Evolutionary conservation across 1,139 yeast species (phyloP).

Genomic region (Kurtzmaniella natalensis): DNA sequence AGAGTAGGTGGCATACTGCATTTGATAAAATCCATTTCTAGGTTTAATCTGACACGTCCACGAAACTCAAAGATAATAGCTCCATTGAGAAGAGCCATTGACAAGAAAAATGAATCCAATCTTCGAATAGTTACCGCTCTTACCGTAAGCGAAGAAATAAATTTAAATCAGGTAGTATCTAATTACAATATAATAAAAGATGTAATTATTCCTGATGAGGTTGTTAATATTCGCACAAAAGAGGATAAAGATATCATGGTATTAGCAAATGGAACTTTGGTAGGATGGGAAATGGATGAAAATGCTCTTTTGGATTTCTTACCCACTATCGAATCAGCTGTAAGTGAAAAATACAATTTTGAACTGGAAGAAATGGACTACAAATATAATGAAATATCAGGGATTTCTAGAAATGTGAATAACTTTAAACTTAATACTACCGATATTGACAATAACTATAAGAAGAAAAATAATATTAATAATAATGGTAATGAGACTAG

Average conservation of each 20-base stretch:
- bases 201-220: constrained; percentile 68
- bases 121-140: constrained; percentile 45
- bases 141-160: constrained; percentile 67
- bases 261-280: constrained; percentile 68
- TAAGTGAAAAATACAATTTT: constrained; percentile 37
- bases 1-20: no score
- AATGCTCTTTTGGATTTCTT: constrained; percentile 45
- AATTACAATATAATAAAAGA: constrained; percentile 18
- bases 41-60: constrained; percentile 3
- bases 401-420: constrained; percentile 1
- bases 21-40: no score
- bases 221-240: constrained; percentile 34
- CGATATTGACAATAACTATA: no score
- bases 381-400: constrained; percentile 12
- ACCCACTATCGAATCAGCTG: constrained; percentile 34
- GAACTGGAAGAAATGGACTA: constrained; percentile 90
- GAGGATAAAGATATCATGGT: constrained; percentile 50
- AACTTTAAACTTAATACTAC: neutral
- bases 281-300: constrained; percentile 78
- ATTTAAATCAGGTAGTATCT: constrained; percentile 39
- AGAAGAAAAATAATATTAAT: neutral
- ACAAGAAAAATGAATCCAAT: neutral
- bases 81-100: constrained; percentile 2
- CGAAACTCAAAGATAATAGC: constrained; percentile 1
- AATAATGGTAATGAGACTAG: neutral